Conservation (phyloP, 108 stramenopile genomes). For the Cyclotella baltica region DNA sequence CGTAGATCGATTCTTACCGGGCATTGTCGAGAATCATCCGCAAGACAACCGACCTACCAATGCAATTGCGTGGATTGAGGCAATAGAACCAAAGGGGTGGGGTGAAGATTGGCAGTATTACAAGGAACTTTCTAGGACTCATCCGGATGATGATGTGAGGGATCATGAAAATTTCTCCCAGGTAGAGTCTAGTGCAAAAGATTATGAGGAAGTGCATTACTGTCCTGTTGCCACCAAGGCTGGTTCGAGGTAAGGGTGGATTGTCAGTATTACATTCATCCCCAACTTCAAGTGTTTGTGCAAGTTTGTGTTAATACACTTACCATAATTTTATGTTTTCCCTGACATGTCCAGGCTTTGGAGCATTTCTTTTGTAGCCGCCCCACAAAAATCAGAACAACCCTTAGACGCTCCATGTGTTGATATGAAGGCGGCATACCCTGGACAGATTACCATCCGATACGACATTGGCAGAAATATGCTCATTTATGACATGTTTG, state of each 20-base stretch:
- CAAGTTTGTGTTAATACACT: too few species aligned
- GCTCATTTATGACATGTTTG: conserved; percentile 16
- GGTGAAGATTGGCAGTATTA: not conserved
- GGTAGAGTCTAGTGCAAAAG: not conserved
- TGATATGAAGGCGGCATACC: conserved; percentile 3
- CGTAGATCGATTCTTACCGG: conserved; percentile 7
- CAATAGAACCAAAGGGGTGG: not conserved
- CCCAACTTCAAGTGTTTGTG: too few species aligned
- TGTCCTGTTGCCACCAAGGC: conserved; percentile 10
- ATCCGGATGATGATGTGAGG: not conserved
- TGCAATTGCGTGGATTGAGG: conserved; percentile 5
- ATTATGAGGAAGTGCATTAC: not conserved
- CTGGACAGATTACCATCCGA: conserved; percentile 4
- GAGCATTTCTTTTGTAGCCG: conserved; percentile 5
- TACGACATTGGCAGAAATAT: conserved; percentile 3
- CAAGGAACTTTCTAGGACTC: conserved; percentile 11
- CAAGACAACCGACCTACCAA: not conserved
- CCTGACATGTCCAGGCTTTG: too few species aligned
- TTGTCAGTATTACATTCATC: too few species aligned
- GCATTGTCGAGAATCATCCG: not conserved
- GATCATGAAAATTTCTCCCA: conserved; percentile 5
- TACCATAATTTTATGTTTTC: too few species aligned
- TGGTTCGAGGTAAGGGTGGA: conserved; percentile 10
- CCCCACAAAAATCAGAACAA: not conserved
- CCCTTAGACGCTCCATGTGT: not conserved